A percentile compares a stretch with the other conserved stretches of the same genome.
Conservation (phyloP, 176 grass and related monocot genomes). For the Avena insularis region DNA sequence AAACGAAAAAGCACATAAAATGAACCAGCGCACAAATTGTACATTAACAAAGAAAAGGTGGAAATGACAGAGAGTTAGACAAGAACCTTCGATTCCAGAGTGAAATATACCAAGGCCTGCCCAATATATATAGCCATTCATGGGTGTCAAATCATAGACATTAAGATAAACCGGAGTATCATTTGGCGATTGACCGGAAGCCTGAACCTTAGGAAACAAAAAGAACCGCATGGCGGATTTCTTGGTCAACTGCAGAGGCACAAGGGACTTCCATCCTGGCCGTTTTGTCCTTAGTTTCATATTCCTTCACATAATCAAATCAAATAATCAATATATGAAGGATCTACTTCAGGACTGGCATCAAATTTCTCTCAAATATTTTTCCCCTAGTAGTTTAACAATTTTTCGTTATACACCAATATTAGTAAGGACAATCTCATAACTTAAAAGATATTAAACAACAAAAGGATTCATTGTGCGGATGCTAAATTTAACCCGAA, state of each 20-base stretch:
- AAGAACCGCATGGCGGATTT: constrained; percentile 74
- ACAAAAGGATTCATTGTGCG: background rate
- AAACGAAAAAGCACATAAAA: constrained; percentile 16
- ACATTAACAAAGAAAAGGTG: background rate
- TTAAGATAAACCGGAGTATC: constrained; percentile 94
- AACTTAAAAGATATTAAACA: background rate
- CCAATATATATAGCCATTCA: constrained; percentile 98
- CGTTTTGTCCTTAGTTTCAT: constrained; percentile 92
- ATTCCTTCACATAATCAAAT: constrained; percentile 49
- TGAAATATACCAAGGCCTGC: constrained; percentile 96
- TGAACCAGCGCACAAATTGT: background rate
- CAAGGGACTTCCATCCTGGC: constrained; percentile 88
- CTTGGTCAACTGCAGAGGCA: constrained; percentile 70
- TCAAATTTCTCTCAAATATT: constrained; percentile 15
- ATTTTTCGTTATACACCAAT: background rate
- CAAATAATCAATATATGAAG: constrained; percentile 9
- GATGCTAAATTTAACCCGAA: constrained; percentile 3
- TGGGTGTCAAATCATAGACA: constrained; percentile 94
- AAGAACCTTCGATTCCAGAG: constrained; percentile 92
- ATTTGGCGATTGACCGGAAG: constrained; percentile 60
- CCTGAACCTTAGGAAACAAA: constrained; percentile 87
- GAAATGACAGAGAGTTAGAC: constrained; percentile 17
- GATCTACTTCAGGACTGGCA: constrained; percentile 29
- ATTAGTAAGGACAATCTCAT: background rate
- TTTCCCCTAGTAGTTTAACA: constrained; percentile 10